A percentile compares a stretch with the other conserved stretches of the same genome.
phyloP scores from a whole-genome alignment of 192 early-diverging fungal species.

The Coemansia sp. region DNA sequence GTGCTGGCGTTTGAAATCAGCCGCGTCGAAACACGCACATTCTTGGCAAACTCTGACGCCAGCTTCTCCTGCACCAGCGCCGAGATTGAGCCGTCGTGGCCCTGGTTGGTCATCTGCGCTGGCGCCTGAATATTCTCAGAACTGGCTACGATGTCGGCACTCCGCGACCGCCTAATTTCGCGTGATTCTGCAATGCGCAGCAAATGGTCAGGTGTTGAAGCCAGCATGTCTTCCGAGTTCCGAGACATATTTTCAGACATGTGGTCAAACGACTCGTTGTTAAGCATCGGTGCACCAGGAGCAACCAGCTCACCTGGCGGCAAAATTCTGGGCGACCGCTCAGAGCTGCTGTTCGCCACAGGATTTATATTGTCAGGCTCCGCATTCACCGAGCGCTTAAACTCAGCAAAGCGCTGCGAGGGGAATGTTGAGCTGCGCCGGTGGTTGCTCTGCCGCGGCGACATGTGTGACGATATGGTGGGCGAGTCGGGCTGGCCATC shows the following conservation, averaged over 20 bases:
- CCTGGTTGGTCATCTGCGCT: constrained; percentile 30
- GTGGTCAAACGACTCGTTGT: constrained; percentile 6
- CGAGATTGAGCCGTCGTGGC: constrained; percentile 44
- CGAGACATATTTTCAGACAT: not conserved
- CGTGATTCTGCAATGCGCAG: not conserved
- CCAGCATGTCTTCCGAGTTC: not conserved
- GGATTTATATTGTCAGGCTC: not conserved
- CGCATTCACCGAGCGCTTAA: not conserved
- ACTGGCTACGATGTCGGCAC: not conserved
- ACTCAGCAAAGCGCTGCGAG: constrained; percentile 15
- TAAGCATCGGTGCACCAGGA: not conserved
- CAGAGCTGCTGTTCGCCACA: not conserved
- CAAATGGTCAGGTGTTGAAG: not conserved
- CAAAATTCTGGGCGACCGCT: not conserved
- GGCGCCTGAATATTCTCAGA: not conserved
- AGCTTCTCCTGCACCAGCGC: constrained; percentile 40
- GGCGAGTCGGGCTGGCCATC: constrained; percentile 40
- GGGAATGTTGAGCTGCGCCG: constrained; percentile 33
- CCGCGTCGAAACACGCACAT: constrained; percentile 41
- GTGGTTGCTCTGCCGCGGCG: constrained; percentile 18
- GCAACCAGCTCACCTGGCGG: not conserved
- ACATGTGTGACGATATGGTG: constrained; percentile 23
- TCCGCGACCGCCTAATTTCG: not conserved
- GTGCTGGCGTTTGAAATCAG: constrained; percentile 24
- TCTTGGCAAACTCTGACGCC: constrained; percentile 26